Evolutionary conservation across 2,329 filamentous ascomycete species (phyloP).

Genomic region (Tolypocladium nubicola): DNA sequence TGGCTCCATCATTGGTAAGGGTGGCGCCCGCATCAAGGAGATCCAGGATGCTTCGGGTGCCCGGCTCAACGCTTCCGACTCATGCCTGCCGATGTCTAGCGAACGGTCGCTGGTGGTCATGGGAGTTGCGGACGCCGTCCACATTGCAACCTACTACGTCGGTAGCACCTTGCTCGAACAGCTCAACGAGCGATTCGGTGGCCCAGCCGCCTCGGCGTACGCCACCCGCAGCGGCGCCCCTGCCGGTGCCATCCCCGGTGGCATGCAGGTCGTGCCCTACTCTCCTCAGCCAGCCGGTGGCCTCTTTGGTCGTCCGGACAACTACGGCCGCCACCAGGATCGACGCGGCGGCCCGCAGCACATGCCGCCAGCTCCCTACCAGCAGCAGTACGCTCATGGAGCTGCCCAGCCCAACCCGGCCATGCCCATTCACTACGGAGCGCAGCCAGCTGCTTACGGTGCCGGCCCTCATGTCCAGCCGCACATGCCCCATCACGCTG

Average conservation of each 20-base stretch:
- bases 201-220: constrained; percentile 93
- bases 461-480: constrained; percentile 69
- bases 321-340: constrained; percentile 64
- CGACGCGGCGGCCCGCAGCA: constrained; percentile 54
- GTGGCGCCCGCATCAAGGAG: constrained; percentile 88
- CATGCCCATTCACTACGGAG: constrained; percentile 70
- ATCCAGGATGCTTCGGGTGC: constrained; percentile 97
- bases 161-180: constrained; percentile 97
- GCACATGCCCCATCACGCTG: constrained; percentile 51
- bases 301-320: constrained; percentile 84
- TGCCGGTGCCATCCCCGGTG: constrained; percentile 85
- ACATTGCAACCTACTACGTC: constrained; percentile 98
- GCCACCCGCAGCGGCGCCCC: constrained; percentile 90
- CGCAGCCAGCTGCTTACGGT: constrained; percentile 64
- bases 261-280: constrained; percentile 99
- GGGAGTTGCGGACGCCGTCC: constrained; percentile 93
- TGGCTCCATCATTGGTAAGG: constrained; percentile 97
- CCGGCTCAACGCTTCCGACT: constrained; percentile 90
- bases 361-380: constrained; percentile 62
- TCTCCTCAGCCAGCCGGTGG: constrained; percentile 86
- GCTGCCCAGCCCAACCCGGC: constrained; percentile 50
- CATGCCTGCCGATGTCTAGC: constrained; percentile 85
- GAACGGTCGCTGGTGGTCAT: constrained; percentile 97
- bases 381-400: constrained; percentile 58
- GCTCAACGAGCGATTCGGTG: constrained; percentile 91